Evolutionary conservation across 345 rosid species (phyloP).

Genomic region (Aegle marmelos): DNA sequence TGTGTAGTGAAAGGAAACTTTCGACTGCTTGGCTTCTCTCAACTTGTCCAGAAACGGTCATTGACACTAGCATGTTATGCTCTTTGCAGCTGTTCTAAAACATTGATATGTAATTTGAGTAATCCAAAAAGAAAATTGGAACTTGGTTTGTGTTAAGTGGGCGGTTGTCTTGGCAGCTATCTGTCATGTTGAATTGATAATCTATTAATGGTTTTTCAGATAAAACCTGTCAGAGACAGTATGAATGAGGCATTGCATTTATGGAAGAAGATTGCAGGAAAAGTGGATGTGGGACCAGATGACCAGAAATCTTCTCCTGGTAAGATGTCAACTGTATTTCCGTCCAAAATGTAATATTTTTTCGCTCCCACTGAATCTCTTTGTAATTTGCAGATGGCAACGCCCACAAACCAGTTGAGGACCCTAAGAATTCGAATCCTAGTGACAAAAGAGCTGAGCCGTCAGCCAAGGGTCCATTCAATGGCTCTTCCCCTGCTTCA

Average conservation of each 20-base stretch:
- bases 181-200: background rate
- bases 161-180: background rate
- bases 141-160: background rate
- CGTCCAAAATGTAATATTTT: slow-evolving; percentile 9
- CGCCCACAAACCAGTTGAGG: slow-evolving; percentile 35
- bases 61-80: background rate
- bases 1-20: background rate
- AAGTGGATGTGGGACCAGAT: slow-evolving; percentile 63
- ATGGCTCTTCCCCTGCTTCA: slow-evolving; percentile 38
- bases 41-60: background rate
- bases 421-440: slow-evolving; percentile 38
- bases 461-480: slow-evolving; percentile 45
- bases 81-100: background rate
- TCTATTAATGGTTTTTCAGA: slow-evolving; percentile 46
- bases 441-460: slow-evolving; percentile 39
- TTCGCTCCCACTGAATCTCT: background rate
- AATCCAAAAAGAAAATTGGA: background rate
- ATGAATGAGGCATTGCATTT: slow-evolving; percentile 88
- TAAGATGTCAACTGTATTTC: slow-evolving; percentile 17
- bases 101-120: background rate
- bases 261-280: slow-evolving; percentile 87
- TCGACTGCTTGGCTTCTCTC: background rate
- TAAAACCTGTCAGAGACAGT: slow-evolving; percentile 94
- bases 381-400: slow-evolving; percentile 33
- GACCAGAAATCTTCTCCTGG: slow-evolving; percentile 69